Conservation (phyloP, 768 basidiomycete genomes). For the Pleurotus giganteus region DNA sequence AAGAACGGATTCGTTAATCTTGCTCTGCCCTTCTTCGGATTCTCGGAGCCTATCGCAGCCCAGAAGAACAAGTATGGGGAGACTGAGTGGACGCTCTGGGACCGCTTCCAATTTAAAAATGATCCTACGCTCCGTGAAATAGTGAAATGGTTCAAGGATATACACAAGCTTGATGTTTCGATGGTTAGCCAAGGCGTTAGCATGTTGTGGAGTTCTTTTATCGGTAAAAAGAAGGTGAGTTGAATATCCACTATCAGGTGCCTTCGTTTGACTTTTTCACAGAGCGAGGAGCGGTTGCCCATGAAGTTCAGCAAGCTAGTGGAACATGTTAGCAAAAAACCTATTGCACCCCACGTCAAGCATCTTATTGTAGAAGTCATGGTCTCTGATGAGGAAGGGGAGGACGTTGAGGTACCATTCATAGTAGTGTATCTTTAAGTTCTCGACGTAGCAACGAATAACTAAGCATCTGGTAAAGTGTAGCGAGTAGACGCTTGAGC, state of each 20-base stretch:
- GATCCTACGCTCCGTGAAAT: conserved; percentile 89
- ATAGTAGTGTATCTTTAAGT: conserved; percentile 5
- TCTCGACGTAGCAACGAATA: conserved; percentile 3
- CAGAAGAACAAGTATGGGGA: conserved; percentile 83
- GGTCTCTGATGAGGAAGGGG: conserved; percentile 87
- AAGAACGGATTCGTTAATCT: conserved; percentile 99
- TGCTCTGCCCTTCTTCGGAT: conserved; percentile 97
- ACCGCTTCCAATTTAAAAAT: conserved; percentile 89
- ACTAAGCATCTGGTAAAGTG: conserved; percentile 17
- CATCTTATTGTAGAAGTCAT: conserved; percentile 92
- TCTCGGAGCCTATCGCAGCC: conserved; percentile 95
- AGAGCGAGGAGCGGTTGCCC: conserved; percentile 85
- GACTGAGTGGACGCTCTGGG: conserved; percentile 97
- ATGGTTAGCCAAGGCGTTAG: conserved; percentile 99
- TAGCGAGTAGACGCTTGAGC: conserved; percentile 14
- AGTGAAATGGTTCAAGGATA: conserved; percentile 76
- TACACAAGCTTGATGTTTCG: conserved; percentile 82
- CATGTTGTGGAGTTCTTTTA: conserved; percentile 96
- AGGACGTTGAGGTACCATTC: conserved; percentile 83
- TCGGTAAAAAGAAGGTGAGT: conserved; percentile 88
- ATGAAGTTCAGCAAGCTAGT: conserved; percentile 92
- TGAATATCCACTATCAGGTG: not conserved
- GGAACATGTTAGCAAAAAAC: conserved; percentile 93
- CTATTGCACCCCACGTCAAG: conserved; percentile 78
- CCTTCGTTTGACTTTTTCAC: not conserved